These are phyloP conservation scores for Jasminum sambac DNA, from an alignment of 257 asterid species.

Conservation along the genomic window DNA sequence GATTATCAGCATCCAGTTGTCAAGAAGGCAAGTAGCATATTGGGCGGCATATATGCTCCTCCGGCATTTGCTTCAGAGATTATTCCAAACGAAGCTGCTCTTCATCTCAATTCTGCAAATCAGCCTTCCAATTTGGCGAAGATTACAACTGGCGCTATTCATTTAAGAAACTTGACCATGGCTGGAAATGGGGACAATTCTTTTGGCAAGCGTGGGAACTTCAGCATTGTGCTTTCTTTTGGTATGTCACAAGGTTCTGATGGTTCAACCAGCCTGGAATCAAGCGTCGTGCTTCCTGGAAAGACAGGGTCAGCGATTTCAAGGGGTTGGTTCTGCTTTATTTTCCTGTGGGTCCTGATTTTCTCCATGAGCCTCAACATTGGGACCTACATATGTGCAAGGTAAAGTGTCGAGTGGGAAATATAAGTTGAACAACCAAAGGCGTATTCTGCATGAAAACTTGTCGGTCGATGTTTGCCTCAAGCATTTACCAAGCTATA, in stretches of 20 bases:
- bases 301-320: conserved; percentile 43
- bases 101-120: conserved; percentile 40
- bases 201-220: conserved; percentile 46
- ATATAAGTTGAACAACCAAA: conserved; percentile 1
- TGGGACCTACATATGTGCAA: conserved; percentile 52
- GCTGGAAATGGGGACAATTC: conserved; percentile 34
- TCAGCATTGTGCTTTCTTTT: conserved; percentile 63
- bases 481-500: neutral
- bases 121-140: conserved; percentile 55
- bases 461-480: conserved; percentile 5
- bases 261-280: conserved; percentile 52
- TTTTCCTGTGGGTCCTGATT: conserved; percentile 56
- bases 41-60: conserved; percentile 84
- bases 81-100: conserved; percentile 59
- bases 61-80: conserved; percentile 92
- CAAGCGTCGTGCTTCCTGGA: conserved; percentile 52
- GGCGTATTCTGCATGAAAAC: conserved; percentile 1
- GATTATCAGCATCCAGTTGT: conserved; percentile 58
- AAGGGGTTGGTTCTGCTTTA: conserved; percentile 52
- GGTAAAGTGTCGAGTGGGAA: conserved; percentile 19
- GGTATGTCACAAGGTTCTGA: conserved; percentile 51
- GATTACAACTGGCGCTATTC: conserved; percentile 79
- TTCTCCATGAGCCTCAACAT: conserved; percentile 66
- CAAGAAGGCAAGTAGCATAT: conserved; percentile 72
- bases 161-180: conserved; percentile 33